Percentiles rank a stretch among this genome's conserved stretches.
phyloP scores from a whole-genome alignment of 768 basidiomycete genomes.

The Mycena leptocephala region DNA sequence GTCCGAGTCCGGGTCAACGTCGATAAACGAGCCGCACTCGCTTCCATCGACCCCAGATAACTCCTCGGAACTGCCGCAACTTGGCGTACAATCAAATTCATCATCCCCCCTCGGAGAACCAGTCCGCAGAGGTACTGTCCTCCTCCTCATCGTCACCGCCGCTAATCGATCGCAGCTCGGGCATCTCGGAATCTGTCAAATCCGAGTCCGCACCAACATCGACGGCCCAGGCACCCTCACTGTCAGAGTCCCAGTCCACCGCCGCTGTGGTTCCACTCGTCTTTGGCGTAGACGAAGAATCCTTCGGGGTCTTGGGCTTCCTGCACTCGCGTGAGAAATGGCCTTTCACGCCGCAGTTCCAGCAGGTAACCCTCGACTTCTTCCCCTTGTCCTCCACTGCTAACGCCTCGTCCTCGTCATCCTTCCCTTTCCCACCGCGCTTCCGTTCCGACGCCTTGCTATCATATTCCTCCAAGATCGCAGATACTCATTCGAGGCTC shows the following conservation, averaged over 20 bases:
- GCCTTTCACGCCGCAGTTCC: no score
- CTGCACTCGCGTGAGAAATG: neutral
- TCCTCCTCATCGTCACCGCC: neutral
- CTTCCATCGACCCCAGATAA: constrained; percentile 22
- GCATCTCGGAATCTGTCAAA: constrained; percentile 8
- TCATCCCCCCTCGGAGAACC: constrained; percentile 31
- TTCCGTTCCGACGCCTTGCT: no score
- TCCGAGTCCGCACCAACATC: constrained; percentile 31
- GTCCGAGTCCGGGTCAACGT: constrained; percentile 26
- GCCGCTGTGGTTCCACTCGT: constrained; percentile 12
- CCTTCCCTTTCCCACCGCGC: no score
- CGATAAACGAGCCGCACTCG: constrained; percentile 16
- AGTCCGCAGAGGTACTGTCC: neutral
- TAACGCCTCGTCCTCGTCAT: no score
- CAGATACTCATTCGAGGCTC: no score
- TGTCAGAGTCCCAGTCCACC: constrained; percentile 28
- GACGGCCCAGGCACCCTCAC: constrained; percentile 29
- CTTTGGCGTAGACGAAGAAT: neutral
- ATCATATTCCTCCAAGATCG: no score
- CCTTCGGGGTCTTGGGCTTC: neutral
- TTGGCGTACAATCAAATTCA: neutral
- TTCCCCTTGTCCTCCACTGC: no score
- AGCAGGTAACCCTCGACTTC: no score
- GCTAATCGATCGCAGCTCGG: neutral
- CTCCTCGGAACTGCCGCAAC: constrained; percentile 25